Percentiles rank a stretch among this genome's conserved stretches.
Evolutionary conservation across 495 filamentous ascomycete genomes (phyloP).

Genomic region (Apiosordaria backusii): DNA sequence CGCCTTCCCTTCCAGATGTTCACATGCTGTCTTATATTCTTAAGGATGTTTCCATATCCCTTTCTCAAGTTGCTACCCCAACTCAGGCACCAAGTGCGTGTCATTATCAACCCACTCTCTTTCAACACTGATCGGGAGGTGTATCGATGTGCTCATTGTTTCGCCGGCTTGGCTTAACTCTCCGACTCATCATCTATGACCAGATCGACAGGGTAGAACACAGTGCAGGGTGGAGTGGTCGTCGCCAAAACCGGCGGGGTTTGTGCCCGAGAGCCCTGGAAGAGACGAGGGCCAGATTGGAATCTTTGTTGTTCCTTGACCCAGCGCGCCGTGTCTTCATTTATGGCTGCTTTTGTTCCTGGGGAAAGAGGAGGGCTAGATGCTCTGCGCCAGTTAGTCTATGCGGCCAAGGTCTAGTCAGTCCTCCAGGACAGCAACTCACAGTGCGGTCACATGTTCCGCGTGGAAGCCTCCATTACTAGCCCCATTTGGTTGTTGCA

Average conservation of each 20-base stretch:
- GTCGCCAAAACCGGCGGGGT: neutral
- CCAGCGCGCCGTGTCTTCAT: neutral
- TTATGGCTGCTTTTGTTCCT: neutral
- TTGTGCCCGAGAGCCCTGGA: neutral
- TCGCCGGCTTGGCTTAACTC: too few relatives aligned
- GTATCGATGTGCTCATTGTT: neutral
- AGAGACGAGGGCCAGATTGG: neutral
- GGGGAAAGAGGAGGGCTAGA: neutral
- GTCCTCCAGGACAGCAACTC: neutral
- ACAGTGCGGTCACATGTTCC: neutral
- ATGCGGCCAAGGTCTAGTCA: neutral
- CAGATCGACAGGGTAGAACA: neutral
- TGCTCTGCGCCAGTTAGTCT: neutral
- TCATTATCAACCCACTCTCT: neutral
- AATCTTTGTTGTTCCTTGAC: neutral
- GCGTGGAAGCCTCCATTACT: neutral
- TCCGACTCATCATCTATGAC: neutral
- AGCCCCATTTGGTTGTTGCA: neutral
- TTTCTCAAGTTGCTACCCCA: too few relatives aligned
- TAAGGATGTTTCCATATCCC: too few relatives aligned
- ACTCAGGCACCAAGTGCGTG: too few relatives aligned
- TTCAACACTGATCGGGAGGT: neutral
- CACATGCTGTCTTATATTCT: too few relatives aligned
- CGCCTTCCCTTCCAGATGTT: too few relatives aligned
- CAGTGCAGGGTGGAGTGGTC: neutral